phyloP scores from a whole-genome alignment of 495 filamentous ascomycete species.

The Daldinia caldariorum region DNA sequence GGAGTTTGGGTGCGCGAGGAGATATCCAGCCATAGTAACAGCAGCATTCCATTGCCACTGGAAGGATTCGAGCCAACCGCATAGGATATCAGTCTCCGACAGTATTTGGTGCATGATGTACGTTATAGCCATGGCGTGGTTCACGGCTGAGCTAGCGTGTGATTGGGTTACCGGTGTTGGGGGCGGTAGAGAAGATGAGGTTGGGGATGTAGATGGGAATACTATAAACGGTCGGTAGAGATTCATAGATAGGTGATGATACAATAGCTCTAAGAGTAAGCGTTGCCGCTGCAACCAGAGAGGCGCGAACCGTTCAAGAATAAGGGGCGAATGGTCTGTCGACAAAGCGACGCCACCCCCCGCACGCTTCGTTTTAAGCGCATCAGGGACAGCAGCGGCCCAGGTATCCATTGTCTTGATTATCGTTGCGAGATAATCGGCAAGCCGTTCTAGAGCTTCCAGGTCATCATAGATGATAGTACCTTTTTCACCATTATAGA shows the following conservation, averaged over 20 bases:
- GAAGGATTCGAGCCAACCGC: not conserved
- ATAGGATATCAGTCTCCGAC: not conserved
- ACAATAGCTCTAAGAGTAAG: not conserved
- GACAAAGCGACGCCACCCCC: not conserved
- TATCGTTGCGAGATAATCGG: not conserved
- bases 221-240: constrained; percentile 2
- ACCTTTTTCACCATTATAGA: not conserved
- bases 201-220: not conserved
- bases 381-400: not conserved
- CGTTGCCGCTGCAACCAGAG: constrained; percentile 6
- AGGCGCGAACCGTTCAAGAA: not conserved
- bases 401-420: constrained; percentile 1
- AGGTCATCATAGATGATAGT: not conserved
- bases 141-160: constrained; percentile 1
- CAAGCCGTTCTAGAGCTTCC: not conserved
- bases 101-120: not conserved
- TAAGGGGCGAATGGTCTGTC: not conserved
- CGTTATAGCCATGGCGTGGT: constrained; percentile 12
- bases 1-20: not conserved
- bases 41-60: constrained; percentile 6
- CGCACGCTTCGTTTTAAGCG: not conserved
- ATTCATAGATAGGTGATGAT: not conserved
- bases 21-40: not conserved
- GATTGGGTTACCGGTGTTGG: not conserved
- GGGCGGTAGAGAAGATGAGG: not conserved